A percentile compares a stretch with the other conserved stretches of the same genome.
Conservation (phyloP, 306 rosid genomes). For the Vigna radiata region DNA sequence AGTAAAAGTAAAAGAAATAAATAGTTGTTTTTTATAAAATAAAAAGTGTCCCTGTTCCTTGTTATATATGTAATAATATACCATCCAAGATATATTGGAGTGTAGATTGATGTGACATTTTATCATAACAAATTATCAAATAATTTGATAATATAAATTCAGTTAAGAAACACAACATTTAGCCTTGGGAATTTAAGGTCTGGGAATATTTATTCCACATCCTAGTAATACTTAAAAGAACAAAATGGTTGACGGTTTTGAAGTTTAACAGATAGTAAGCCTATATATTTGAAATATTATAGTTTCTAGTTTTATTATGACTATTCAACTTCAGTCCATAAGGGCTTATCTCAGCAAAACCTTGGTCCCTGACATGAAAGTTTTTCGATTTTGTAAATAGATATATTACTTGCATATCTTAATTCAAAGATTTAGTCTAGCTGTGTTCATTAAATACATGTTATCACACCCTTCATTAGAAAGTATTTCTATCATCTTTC, state of each 20-base stretch:
- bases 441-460: not conserved
- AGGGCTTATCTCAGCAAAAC: not conserved
- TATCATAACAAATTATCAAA: not conserved
- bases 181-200: not conserved
- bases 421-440: conserved; percentile 1
- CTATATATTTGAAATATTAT: not conserved
- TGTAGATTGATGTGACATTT: not conserved
- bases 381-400: not conserved
- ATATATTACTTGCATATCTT: not conserved
- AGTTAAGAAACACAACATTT: not conserved
- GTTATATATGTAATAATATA: not conserved
- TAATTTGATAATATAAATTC: not conserved
- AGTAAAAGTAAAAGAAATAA: not conserved
- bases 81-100: not conserved
- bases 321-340: not conserved
- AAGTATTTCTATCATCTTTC: not conserved
- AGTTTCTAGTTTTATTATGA: not conserved
- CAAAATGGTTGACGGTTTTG: not conserved
- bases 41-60: not conserved
- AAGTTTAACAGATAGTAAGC: not conserved
- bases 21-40: not conserved
- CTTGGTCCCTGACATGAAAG: not conserved
- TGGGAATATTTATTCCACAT: not conserved
- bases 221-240: not conserved
- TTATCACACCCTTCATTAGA: not conserved